phyloP scores from a whole-genome alignment of 768 basidiomycete species.

The Lactifluus piperatus region DNA sequence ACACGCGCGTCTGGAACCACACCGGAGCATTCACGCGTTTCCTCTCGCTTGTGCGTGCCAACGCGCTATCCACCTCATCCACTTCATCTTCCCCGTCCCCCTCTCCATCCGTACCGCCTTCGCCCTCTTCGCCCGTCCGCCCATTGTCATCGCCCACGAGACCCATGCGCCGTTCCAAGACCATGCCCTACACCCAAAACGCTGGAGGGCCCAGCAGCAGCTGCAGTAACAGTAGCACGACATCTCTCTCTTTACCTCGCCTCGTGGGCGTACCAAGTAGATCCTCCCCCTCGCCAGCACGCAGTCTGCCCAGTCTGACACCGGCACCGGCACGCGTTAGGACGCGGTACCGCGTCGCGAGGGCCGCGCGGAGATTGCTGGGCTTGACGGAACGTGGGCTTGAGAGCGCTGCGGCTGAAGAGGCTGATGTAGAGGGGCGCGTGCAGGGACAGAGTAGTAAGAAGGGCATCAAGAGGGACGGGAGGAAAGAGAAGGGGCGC shows the following conservation, averaged over 20 bases:
- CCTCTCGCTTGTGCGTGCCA: constrained; percentile 21
- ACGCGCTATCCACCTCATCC: constrained; percentile 14
- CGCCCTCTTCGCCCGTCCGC: constrained; percentile 5
- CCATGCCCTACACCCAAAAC: constrained; percentile 5
- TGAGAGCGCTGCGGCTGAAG: constrained; percentile 23
- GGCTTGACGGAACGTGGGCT: constrained; percentile 23
- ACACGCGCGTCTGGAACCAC: constrained; percentile 26
- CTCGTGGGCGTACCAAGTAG: neutral
- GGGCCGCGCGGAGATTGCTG: constrained; percentile 22
- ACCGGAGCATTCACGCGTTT: constrained; percentile 24
- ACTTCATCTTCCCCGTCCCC: neutral
- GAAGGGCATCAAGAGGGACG: neutral
- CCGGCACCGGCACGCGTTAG: constrained; percentile 23
- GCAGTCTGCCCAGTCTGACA: constrained; percentile 14
- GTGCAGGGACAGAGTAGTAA: constrained; percentile 3
- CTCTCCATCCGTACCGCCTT: constrained; percentile 8
- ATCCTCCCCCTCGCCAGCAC: constrained; percentile 9
- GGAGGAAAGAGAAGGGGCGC: neutral
- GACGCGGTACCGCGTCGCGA: constrained; percentile 25
- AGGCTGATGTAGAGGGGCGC: constrained; percentile 15
- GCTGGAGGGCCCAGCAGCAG: neutral
- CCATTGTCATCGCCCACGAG: constrained; percentile 1
- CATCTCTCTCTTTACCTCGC: neutral
- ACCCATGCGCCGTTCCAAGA: neutral
- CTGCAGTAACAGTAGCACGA: neutral